Evolutionary conservation across 352 stramenopile species (phyloP).

Genomic region (Pythium guiyangense): DNA sequence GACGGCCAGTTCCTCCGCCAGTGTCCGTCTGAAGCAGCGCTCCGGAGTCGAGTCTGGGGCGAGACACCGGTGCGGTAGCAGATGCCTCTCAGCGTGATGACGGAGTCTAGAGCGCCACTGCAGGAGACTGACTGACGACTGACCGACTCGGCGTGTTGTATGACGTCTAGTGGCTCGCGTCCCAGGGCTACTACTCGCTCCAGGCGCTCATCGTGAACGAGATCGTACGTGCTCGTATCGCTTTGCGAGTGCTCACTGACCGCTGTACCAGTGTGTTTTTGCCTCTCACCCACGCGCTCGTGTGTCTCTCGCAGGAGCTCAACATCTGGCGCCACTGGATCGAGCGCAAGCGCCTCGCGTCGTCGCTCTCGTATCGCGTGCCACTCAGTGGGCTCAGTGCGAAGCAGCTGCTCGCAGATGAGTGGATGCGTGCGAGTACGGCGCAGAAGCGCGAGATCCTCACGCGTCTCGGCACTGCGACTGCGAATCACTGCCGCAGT

Average conservation of each 20-base stretch:
- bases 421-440: conserved; percentile 35
- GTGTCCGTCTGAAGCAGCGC: conserved; percentile 25
- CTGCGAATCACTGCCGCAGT: conserved; percentile 16
- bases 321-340: conserved; percentile 64
- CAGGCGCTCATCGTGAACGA: conserved; percentile 68
- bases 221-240: conserved; percentile 45
- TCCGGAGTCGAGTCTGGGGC: conserved; percentile 35
- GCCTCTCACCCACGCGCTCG: not conserved
- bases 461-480: conserved; percentile 2
- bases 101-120: not conserved
- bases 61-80: conserved; percentile 26
- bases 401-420: conserved; percentile 41
- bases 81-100: not conserved
- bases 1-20: conserved; percentile 45
- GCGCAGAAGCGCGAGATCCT: conserved; percentile 12
- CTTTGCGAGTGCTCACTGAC: not conserved
- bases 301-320: conserved; percentile 45
- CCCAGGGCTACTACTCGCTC: conserved; percentile 58
- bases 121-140: not conserved
- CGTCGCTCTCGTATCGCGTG: conserved; percentile 20
- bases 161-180: conserved; percentile 45
- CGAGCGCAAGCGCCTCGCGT: conserved; percentile 19
- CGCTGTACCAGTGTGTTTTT: not conserved
- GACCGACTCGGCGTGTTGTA: not conserved
- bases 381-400: conserved; percentile 36